Base-by-base conservation (phyloP, 2,329 filamentous ascomycete genomes). In the Aciculosporium take region DNA sequence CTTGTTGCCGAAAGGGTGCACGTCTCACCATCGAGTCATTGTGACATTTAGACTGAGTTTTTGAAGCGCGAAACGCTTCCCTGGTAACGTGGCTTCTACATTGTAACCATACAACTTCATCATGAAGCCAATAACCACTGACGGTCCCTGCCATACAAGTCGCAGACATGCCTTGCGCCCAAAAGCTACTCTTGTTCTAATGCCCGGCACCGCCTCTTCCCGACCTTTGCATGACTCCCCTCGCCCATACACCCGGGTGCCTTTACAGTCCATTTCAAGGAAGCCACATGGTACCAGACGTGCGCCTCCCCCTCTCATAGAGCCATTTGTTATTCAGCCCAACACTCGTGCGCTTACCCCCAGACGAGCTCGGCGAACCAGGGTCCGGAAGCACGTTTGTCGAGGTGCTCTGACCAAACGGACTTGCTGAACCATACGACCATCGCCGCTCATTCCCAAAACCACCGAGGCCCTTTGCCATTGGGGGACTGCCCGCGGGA, bases 311-410 rank as follows among this genome's bases (percentile, higher is more conserved):
- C 62, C 79, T 84, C 61, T 95, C 86, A 56, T 94, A 96, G 45
- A 95, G 62, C 89, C 89, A 96, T 64, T 91, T 94, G 65, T 79
- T 94, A 61, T 89, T 95, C 55, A 95, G 56, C 1, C 79, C 78
- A 40, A 93, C 76, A 49, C 76, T 87, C 32, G 80, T 79, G 43
- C 77, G 73, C 64, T 82, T 86, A 29, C 72, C 70, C 5, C 68
- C 63, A 5, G 64, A 64, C 1, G 84, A 83, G 48, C 79, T 88
- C 1, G 84, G 83, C 15, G 81, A 80, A 12, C 72, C 69, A 1
- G 81, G 76, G n/a, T 75, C 74, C 17, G 67, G 59, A 47, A 77
- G 74, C 24, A 64, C 41, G 43, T 65, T 70, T 30, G 64, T 61
- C 5, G 65, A 60, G 23, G 59, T 67, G 53, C 64, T 72, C 33